Evolutionary conservation across 495 filamentous ascomycete species (phyloP), one percentile per base, ranked within the genome.

Genomic region (Penicillium ucsense): DNA sequence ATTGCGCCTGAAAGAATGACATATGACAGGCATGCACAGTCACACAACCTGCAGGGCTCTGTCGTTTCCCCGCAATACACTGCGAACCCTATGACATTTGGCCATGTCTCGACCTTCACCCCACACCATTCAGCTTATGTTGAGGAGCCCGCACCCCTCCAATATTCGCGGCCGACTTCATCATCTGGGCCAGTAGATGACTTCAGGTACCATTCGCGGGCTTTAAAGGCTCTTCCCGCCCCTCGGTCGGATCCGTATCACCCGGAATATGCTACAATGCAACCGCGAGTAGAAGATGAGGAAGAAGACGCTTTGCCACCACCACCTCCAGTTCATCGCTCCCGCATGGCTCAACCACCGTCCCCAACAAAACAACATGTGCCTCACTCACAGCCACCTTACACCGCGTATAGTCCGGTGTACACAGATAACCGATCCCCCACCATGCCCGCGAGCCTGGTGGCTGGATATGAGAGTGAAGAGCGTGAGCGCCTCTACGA

Each of bases 241-340:
- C 30, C 53, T 39, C 50, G 52, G n/a, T 33, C 31, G 11, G 62
- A 65, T 29, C 50, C 53, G 8, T 62, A 62, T 43, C 68, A 68
- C 38, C 58, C 66, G 4, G 60, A 70, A 37, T 71, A 72, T 49
- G 70, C 72, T 35, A 67, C 71, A 10, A 82, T 85, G 82, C 82
- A 85, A 49, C 79, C 81, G 27, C 79, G 75, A 4, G 82, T 85
- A 38, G 82, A 85, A 55, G 83, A 85, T 59, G 82, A 80, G 40
- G 76, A 78, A n/a, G 74, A 81, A 31, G 72, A 78, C 38, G 62
- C 50, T 3, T 55, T 66, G 32, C 73, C 77, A 40, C 74, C 75
- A 10, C 72, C 71, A 47, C 69, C 67, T 20, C 72, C 74, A 44
- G 68, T 64, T 39, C 76, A 67, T 67, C 68, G 69, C 56, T 64